Percentiles rank a stretch among this genome's conserved stretches.
phyloP scores from a whole-genome alignment of 1,139 yeast genomes.

The Candida glucosophila region DNA sequence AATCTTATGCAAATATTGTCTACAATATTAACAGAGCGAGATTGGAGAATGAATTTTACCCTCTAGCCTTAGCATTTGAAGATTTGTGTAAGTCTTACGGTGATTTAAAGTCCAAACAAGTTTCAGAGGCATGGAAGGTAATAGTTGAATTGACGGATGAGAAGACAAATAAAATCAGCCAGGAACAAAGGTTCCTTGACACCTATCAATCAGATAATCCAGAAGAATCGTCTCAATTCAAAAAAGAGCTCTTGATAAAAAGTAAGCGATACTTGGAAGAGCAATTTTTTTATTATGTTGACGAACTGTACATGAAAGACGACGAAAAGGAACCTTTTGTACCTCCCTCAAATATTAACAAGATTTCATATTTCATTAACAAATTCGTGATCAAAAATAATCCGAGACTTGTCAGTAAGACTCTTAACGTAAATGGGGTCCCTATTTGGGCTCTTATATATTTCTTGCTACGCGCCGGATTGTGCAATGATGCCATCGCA shows the following conservation, averaged over 20 bases:
- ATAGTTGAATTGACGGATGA: constrained; percentile 37
- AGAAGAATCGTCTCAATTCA: constrained; percentile 18
- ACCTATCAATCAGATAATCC: constrained; percentile 18
- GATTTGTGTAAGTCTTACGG: constrained; percentile 42
- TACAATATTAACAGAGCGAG: constrained; percentile 68
- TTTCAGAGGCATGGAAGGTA: constrained; percentile 58
- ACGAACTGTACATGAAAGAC: constrained; percentile 57
- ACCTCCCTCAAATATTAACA: constrained; percentile 64
- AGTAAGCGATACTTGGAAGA: constrained; percentile 58
- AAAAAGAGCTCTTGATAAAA: constrained; percentile 44
- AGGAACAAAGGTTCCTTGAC: constrained; percentile 40
- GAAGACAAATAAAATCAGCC: constrained; percentile 22
- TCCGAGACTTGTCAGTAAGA: constrained; percentile 22
- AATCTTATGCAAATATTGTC: constrained; percentile 63
- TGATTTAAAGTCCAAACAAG: constrained; percentile 54
- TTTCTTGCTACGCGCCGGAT: constrained; percentile 79
- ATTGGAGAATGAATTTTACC: constrained; percentile 39
- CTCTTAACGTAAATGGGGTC: constrained; percentile 56
- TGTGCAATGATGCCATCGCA: constrained; percentile 62
- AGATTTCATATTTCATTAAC: constrained; percentile 60
- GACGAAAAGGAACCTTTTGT: constrained; percentile 39
- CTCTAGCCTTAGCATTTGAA: constrained; percentile 44
- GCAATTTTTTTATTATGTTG: constrained; percentile 72
- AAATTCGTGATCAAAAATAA: constrained; percentile 35
- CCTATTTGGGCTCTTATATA: constrained; percentile 92